Percentiles rank a stretch among this genome's conserved stretches.
These are phyloP conservation scores for Ustilago vetiveriae DNA, from an alignment of 1,284 basidiomycete genomes.

Conservation along the genomic window DNA sequence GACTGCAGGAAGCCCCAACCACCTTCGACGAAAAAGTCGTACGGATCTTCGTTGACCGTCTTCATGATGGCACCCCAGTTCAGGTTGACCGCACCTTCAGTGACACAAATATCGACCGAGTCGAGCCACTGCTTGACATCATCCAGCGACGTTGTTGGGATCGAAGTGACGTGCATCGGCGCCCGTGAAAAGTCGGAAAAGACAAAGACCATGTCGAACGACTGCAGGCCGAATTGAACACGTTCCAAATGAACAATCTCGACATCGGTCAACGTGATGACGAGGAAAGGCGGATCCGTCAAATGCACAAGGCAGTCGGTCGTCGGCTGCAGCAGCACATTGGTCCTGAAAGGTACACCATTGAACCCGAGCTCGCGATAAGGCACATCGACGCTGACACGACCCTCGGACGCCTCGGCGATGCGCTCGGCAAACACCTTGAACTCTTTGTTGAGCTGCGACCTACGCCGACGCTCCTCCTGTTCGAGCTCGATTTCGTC, in stretches of 20 bases:
- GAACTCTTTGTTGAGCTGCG: slow-evolving; percentile 93
- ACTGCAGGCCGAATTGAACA: slow-evolving; percentile 94
- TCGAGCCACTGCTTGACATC: slow-evolving; percentile 80
- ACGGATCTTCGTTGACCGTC: slow-evolving; percentile 73
- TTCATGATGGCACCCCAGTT: slow-evolving; percentile 92
- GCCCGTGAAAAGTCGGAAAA: slow-evolving; percentile 94
- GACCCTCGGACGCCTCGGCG: slow-evolving; percentile 81
- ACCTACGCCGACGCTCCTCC: slow-evolving; percentile 88
- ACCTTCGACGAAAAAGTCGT: slow-evolving; percentile 93
- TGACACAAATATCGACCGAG: slow-evolving; percentile 88
- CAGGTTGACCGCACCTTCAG: slow-evolving; percentile 95
- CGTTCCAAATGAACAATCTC: slow-evolving; percentile 97
- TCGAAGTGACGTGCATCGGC: slow-evolving; percentile 74
- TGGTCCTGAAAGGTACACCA: slow-evolving; percentile 95
- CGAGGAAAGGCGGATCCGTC: slow-evolving; percentile 93
- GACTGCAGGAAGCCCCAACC: slow-evolving; percentile 87
- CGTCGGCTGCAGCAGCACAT: slow-evolving; percentile 92
- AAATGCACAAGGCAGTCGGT: slow-evolving; percentile 97
- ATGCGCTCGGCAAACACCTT: slow-evolving; percentile 92
- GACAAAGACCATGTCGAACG: slow-evolving; percentile 96
- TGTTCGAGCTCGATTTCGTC: slow-evolving; percentile 99
- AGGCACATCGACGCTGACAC: slow-evolving; percentile 92
- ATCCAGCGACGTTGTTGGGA: slow-evolving; percentile 60
- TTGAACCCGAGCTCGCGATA: slow-evolving; percentile 97
- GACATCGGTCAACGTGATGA: slow-evolving; percentile 92